Base-by-base conservation (phyloP, 2,329 filamentous ascomycete genomes). In the Biscogniauxia marginata region DNA sequence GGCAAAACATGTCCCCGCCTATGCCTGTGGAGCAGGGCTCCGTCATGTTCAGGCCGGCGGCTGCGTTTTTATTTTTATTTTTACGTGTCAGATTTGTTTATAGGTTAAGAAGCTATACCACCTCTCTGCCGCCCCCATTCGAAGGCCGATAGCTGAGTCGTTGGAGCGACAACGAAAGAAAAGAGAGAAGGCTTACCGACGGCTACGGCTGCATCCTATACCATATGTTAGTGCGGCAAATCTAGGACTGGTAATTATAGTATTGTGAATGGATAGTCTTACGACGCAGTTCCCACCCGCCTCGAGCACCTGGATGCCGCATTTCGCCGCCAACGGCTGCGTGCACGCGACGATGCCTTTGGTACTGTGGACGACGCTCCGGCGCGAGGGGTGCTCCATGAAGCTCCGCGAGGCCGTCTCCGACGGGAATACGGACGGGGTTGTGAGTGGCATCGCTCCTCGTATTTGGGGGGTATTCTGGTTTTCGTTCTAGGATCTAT, bases 1-100 rank as follows among this genome's bases (percentile, higher is more conserved):
- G 84, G 73, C 93, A 93, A 76, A 98, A 99, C 86, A 96, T 92
- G 75, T 99, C 95, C 60, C 95, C 95, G 55, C 95, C 95, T 58
- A 99, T 97, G 44, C 95, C 95, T 0, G 95, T 98, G 5, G 90
- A 95, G 57, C 87, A 86, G 7, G 95, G 95, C 71, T 99, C 95
- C 0, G 93, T 96, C 70, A 98, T 84, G 74, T 97, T 98, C 55
- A 99, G 80, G 4, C 87, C 92, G 25, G 95, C 95, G 46, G 95
- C 93, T 91, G 56, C 2, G 4, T 43, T 24, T 25, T 20, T 54
- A 11, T 19, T 34, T 20, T 18, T 21, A 47, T 57, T 53, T 60
- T 53, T 43, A 30, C 7, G 9, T 22, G n/a, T 20, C 48, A 8
- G 19, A 39, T 21, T 24, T 50, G 9, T 20, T 20, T 43, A 30